A percentile compares a stretch with the other conserved stretches of the same genome.
Conservation (phyloP, 371 early-diverging fungal species). For the Mucor indicus region DNA sequence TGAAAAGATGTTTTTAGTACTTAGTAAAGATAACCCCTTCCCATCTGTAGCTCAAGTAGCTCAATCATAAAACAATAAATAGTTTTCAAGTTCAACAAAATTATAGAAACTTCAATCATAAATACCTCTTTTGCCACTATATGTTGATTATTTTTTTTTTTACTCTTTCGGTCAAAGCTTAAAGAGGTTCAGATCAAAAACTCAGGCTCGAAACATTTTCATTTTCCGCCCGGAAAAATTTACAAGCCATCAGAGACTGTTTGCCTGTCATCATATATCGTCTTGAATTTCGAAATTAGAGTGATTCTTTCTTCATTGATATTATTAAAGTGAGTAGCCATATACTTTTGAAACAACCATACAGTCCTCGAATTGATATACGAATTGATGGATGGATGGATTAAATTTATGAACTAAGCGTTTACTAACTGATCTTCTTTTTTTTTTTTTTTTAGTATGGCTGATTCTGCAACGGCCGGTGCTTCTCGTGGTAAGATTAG, state of each 20-base stretch:
- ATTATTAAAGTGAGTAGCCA: conserved; percentile 17
- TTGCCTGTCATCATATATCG: too few species aligned
- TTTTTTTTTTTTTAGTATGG: conserved; percentile 39
- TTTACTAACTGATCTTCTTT: too few species aligned
- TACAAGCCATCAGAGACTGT: too few species aligned
- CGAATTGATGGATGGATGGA: background rate
- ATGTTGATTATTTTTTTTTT: too few species aligned
- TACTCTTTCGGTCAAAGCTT: too few species aligned
- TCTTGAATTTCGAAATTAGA: too few species aligned
- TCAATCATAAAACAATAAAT: conserved; percentile 16
- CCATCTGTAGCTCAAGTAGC: conserved; percentile 46
- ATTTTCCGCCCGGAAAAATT: too few species aligned
- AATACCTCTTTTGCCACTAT: too few species aligned
- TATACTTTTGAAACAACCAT: background rate
- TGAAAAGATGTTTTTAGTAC: conserved; percentile 72
- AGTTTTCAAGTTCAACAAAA: too few species aligned
- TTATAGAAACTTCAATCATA: too few species aligned
- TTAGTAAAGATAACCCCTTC: conserved; percentile 77
- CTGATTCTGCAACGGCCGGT: conserved; percentile 77
- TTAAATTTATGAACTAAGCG: conserved; percentile 4
- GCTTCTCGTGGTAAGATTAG: conserved; percentile 51
- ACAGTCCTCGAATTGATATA: background rate
- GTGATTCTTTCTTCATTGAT: conserved; percentile 17
- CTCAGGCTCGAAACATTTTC: too few species aligned
- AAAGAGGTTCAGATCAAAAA: too few species aligned